Conservation (phyloP, 1,139 yeast genomes). For the Debaryomycetaceae sp. region DNA sequence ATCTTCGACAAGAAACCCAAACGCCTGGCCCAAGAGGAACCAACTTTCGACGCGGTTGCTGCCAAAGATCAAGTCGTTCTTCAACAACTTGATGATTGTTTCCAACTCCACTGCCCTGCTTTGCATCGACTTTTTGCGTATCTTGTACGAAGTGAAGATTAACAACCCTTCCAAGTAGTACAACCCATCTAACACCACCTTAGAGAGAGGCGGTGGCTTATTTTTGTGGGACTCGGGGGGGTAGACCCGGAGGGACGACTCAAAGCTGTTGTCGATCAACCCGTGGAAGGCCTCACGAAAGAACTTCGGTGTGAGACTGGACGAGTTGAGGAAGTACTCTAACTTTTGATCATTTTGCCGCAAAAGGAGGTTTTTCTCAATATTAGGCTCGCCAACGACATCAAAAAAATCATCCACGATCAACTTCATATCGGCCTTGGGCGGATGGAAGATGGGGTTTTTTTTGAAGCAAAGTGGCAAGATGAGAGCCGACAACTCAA, state of each 20-base stretch:
- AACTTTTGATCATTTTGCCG: conserved; percentile 41
- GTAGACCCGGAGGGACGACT: no score
- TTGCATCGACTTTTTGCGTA: conserved; percentile 70
- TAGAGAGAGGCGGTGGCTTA: conserved; percentile 9
- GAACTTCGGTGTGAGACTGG: conserved; percentile 43
- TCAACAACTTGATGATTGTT: conserved; percentile 61
- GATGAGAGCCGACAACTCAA: conserved; percentile 55
- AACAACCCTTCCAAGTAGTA: conserved; percentile 71
- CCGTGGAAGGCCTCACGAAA: conserved; percentile 62
- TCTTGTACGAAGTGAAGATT: conserved; percentile 59
- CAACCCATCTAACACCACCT: conserved; percentile 46
- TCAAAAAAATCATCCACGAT: conserved; percentile 71
- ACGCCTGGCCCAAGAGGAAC: conserved; percentile 80
- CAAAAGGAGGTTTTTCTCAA: conserved; percentile 29
- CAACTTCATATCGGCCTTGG: conserved; percentile 66
- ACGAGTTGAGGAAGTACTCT: conserved; percentile 48
- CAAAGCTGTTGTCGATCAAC: conserved; percentile 23
- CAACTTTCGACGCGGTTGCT: conserved; percentile 78
- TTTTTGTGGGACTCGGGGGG: no score
- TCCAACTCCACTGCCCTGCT: conserved; percentile 80
- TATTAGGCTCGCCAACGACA: conserved; percentile 65
- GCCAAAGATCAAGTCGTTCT: conserved; percentile 63
- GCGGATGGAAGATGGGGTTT: conserved; percentile 53
- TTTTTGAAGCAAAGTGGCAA: conserved; percentile 57
- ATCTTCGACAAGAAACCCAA: conserved; percentile 76